Evolutionary conservation across 2,329 filamentous ascomycete genomes (phyloP), one percentile per base, ranked within the genome.

Genomic region (Phialemonium atrogriseum): DNA sequence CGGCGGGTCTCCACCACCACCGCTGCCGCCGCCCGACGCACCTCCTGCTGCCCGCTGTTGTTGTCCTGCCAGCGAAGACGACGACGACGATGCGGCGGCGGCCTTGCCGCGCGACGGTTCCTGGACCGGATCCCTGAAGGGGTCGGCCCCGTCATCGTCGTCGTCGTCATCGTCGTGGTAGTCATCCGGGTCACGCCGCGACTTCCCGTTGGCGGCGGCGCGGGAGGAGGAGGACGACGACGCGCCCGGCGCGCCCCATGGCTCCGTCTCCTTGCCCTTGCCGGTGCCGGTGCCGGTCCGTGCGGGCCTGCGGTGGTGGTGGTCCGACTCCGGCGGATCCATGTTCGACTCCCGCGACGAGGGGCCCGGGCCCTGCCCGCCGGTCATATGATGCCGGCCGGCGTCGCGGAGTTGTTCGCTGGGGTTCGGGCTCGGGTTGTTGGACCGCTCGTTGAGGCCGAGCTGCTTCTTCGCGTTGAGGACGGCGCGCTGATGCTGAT

Each of bases 401-500:
- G 38, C 24, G 36, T 35, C 11, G 32, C 34, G 10, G 17, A 7
- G 15, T 18, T 20, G 19, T 17, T 23, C 11, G 43, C 35, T 10
- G 11, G 41, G 27, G 18, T 39, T 35, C 5, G 51, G 48, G 35
- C 50, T 54, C 15, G 52, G 40, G 18, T 46, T 46, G 27, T 40
- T 40, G 26, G 47, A 49, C 6, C 39, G 37, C 34, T 54, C 46
- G 34, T 51, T 54, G 5, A 63, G 27, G 9, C 69, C 68, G 5
- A 71, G 54, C 22, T 68, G 60, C 48, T 78, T 79, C 39, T 70
- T 62, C 3, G 76, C 73, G 36, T 67, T 68, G n/a, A 80, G 59
- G 24, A 93, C 64, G 8, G 86, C 81, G 33, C 87, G 77, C 56
- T 94, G 85, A 55, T 95, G 85, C 51, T 86, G 79, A 41, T 78